Conservation (phyloP, 1,139 yeast species). For the Kurtzmaniella natalensis region DNA sequence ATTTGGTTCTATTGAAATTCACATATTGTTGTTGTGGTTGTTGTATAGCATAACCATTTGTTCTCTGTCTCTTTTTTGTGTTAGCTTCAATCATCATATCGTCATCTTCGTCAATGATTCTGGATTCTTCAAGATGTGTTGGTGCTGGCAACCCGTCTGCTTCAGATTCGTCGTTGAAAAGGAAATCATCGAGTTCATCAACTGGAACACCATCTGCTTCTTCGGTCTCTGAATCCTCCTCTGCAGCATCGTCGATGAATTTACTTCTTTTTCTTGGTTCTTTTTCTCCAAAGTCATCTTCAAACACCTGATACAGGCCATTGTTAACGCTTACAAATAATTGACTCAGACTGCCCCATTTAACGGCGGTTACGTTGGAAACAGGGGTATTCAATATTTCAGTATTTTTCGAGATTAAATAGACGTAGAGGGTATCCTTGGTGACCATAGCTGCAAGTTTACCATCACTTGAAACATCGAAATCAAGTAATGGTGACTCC, state of each 20-base stretch:
- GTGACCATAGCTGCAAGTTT: constrained; percentile 41
- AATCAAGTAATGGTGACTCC: constrained; percentile 40
- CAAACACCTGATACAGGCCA: constrained; percentile 39
- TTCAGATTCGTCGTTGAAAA: constrained; percentile 1
- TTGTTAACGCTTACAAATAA: constrained; percentile 49
- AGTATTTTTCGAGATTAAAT: neutral
- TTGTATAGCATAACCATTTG: constrained; percentile 16
- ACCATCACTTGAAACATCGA: constrained; percentile 60
- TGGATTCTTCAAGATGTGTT: constrained; percentile 22
- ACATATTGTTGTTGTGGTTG: too few species aligned
- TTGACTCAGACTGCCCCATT: constrained; percentile 20
- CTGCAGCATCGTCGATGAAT: constrained; percentile 16
- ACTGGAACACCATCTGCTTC: constrained; percentile 16
- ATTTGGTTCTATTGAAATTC: constrained; percentile 1
- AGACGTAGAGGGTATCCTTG: neutral
- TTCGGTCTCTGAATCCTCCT: constrained; percentile 20
- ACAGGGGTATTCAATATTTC: constrained; percentile 1
- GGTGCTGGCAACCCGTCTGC: constrained; percentile 9
- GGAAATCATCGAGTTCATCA: constrained; percentile 13
- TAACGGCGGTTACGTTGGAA: constrained; percentile 12
- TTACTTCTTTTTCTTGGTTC: constrained; percentile 2
- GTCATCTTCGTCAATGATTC: constrained; percentile 37
- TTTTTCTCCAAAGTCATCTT: constrained; percentile 12
- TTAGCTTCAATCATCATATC: constrained; percentile 17
- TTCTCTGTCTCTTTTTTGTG: constrained; percentile 23